Evolutionary conservation across 768 basidiomycete genomes (phyloP).

Genomic region (Cantharellus anzutake): DNA sequence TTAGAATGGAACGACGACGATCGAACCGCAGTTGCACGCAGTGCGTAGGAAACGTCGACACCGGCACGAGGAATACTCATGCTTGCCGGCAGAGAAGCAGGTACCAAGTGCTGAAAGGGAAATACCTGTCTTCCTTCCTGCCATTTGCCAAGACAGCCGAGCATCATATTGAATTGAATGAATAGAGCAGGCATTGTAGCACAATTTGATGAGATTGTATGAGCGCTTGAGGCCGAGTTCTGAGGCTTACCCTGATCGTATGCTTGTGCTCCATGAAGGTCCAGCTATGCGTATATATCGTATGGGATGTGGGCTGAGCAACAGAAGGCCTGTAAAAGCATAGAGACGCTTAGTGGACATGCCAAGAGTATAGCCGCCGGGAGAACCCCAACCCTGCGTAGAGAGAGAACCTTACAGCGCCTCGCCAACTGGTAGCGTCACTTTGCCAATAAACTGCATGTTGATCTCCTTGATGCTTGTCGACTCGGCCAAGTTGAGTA

Average conservation of each 20-base stretch:
- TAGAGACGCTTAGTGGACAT: slow-evolving; percentile 8
- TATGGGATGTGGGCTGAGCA: background rate
- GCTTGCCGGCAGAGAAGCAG: slow-evolving; percentile 68
- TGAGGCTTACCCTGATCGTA: slow-evolving; percentile 44
- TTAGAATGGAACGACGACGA: slow-evolving; percentile 33
- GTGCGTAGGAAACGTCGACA: slow-evolving; percentile 62
- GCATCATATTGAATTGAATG: background rate
- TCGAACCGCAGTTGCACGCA: slow-evolving; percentile 68
- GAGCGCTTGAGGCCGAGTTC: too few species aligned
- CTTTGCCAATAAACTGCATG: slow-evolving; percentile 71
- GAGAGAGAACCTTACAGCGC: slow-evolving; percentile 15
- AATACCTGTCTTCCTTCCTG: slow-evolving; percentile 77
- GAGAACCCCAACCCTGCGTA: too few species aligned
- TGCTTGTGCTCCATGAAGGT: slow-evolving; percentile 70
- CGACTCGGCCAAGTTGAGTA: slow-evolving; percentile 59
- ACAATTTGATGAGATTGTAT: too few species aligned
- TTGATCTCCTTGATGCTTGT: slow-evolving; percentile 73
- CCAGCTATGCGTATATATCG: slow-evolving; percentile 51
- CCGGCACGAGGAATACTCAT: slow-evolving; percentile 16
- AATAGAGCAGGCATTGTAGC: too few species aligned
- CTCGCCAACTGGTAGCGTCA: slow-evolving; percentile 38
- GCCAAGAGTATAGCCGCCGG: slow-evolving; percentile 1
- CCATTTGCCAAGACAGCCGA: background rate
- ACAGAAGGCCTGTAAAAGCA: background rate
- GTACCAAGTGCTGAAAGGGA: slow-evolving; percentile 77